Conservation (phyloP, 352 stramenopile species). For the Globisporangium orthogonon region DNA sequence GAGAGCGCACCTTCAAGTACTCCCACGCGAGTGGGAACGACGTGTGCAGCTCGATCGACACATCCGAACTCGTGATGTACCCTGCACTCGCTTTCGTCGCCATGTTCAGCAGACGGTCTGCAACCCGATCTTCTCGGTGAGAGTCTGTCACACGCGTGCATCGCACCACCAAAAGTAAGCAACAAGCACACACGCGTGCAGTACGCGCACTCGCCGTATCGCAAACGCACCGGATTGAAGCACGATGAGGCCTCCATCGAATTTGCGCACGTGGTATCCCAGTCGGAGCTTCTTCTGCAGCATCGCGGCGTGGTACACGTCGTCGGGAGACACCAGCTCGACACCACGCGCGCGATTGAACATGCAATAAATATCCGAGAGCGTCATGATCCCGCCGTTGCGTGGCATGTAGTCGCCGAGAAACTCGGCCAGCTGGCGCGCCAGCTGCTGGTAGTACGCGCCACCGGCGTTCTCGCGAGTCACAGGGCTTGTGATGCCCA, state of each 20-base stretch:
- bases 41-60: conserved; percentile 89
- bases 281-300: conserved; percentile 84
- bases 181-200: no score
- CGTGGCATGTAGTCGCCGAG: conserved; percentile 72
- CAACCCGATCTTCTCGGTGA: conserved; percentile 82
- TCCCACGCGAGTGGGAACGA: conserved; percentile 94
- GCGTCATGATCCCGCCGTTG: conserved; percentile 95
- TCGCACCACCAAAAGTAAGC: neutral
- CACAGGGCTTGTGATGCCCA: conserved; percentile 91
- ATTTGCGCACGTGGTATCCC: conserved; percentile 91
- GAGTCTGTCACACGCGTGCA: conserved; percentile 31
- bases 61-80: conserved; percentile 88
- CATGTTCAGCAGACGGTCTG: conserved; percentile 65
- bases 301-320: conserved; percentile 90
- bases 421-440: conserved; percentile 88
- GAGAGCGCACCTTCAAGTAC: conserved; percentile 82
- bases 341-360: conserved; percentile 97
- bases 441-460: conserved; percentile 89
- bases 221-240: conserved; percentile 71
- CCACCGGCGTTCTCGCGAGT: conserved; percentile 87
- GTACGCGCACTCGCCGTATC: neutral
- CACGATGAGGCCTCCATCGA: conserved; percentile 91
- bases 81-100: conserved; percentile 61
- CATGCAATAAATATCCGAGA: conserved; percentile 98
- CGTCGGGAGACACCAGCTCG: conserved; percentile 96